Evolutionary conservation across 2,329 filamentous ascomycete genomes (phyloP).

Genomic region (Pseudopyricularia cyperi): DNA sequence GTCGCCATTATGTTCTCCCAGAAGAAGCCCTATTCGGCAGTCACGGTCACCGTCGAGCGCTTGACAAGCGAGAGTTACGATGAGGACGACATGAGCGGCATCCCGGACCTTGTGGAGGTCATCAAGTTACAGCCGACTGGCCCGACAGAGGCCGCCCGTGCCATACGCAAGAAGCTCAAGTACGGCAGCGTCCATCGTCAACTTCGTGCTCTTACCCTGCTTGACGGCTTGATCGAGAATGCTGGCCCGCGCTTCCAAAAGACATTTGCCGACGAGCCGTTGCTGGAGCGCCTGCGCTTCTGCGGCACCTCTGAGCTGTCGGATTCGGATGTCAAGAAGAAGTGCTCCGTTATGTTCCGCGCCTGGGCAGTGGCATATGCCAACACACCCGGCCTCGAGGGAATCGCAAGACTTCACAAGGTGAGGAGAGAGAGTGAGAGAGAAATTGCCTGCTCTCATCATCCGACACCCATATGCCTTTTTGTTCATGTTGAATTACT

Average conservation of each 20-base stretch:
- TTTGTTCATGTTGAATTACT: not conserved
- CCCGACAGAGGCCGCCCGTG: conserved; percentile 77
- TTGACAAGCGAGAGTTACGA: conserved; percentile 83
- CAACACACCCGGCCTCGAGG: conserved; percentile 63
- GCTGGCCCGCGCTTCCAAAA: conserved; percentile 79
- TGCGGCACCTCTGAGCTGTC: conserved; percentile 76
- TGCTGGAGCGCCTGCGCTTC: conserved; percentile 82
- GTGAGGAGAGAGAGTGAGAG: conserved; percentile 17
- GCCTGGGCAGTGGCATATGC: conserved; percentile 80
- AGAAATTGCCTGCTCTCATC: not conserved
- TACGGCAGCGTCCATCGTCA: conserved; percentile 93
- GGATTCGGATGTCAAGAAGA: conserved; percentile 73
- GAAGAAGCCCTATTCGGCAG: conserved; percentile 84
- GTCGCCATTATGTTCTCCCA: conserved; percentile 13
- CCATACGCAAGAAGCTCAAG: conserved; percentile 95
- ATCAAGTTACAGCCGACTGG: conserved; percentile 81
- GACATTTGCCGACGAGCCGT: conserved; percentile 76
- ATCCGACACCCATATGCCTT: conserved; percentile 2
- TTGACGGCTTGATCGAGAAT: conserved; percentile 92
- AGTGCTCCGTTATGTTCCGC: conserved; percentile 75
- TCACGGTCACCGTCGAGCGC: conserved; percentile 84
- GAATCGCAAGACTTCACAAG: conserved; percentile 66
- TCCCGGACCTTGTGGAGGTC: conserved; percentile 88
- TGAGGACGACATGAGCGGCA: conserved; percentile 81
- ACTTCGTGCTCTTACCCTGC: conserved; percentile 71